Evolutionary conservation across 257 asterid genomes (phyloP).

Genomic region (Solanum arcanum): DNA sequence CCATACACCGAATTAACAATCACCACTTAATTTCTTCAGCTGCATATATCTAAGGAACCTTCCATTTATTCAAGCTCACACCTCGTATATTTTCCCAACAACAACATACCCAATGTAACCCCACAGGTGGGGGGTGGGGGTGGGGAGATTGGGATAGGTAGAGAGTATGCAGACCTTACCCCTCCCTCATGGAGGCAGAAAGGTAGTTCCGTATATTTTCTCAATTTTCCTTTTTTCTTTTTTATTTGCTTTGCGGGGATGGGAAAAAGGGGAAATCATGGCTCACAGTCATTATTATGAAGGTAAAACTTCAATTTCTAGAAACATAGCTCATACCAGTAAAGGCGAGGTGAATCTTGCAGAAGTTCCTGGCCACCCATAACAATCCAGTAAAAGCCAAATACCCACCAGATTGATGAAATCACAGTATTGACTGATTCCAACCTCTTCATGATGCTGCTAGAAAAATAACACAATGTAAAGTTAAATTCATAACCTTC

Average conservation of each 20-base stretch:
- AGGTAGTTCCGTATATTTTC: neutral
- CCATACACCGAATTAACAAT: neutral
- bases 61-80: neutral
- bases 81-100: neutral
- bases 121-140: neutral
- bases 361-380: constrained; percentile 73
- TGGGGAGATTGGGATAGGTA: neutral
- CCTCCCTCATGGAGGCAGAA: neutral
- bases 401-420: constrained; percentile 90
- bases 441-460: constrained; percentile 61
- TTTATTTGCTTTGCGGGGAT: neutral
- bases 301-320: neutral
- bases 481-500: neutral
- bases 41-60: neutral
- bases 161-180: neutral
- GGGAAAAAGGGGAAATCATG: neutral
- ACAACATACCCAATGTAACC: neutral
- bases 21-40: neutral
- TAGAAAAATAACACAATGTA: neutral
- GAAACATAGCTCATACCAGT: constrained; percentile 44
- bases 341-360: constrained; percentile 77
- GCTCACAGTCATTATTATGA: neutral
- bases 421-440: constrained; percentile 58
- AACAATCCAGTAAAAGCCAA: constrained; percentile 79
- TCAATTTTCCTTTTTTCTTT: neutral